Base-by-base conservation (phyloP, 2,329 filamentous ascomycete species). In the Exophiala viscosa region DNA sequence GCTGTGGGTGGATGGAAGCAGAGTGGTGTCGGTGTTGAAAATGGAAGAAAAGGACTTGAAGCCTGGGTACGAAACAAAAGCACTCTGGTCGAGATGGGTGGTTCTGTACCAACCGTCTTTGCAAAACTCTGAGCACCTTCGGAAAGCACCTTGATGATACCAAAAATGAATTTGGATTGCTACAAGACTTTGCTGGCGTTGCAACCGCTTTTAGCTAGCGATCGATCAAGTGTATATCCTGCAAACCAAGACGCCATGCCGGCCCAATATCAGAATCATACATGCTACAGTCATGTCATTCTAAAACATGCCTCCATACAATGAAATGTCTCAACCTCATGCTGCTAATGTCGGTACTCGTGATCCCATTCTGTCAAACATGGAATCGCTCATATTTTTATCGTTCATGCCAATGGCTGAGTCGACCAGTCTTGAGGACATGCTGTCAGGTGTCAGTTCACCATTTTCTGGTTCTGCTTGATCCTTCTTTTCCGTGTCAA, bases 1-100 rank as follows among this genome's bases (percentile, higher is more conserved):
- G 86, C 87, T 2, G 90, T 95, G 0, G 90, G 90, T 8, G 90
- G 90, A 0, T 95, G 90, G 90, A 95, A 95, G 76, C 80, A 87
- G 78, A 95, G 89, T 66, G 90, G 90, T 32, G 73, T 95, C 8
- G 90, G 90, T 0, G 84, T 95, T 1, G 90, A 95, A 76, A 96
- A 96, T 68, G 90, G 90, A 3, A 77, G 83, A 53, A 82, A 80
- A 63, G 90, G 90, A 0, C 77, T 96, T 48, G 85, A 87, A 69
- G 86, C 87, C 3, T 96, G 90, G 85, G 80, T 90, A 47, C 78
- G 83, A 71, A 93, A 91, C 63, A 95, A 93, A 77, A 95, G 89
- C 70, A 95, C 89, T 1, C 70, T 95, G 28, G 85, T 95, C 2
- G 90, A 95, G 69, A 87, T 91, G 78, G 82, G 83, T 38, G 86